Evolutionary conservation across 257 asterid genomes (phyloP).

Genomic region (Capsicum baccatum): DNA sequence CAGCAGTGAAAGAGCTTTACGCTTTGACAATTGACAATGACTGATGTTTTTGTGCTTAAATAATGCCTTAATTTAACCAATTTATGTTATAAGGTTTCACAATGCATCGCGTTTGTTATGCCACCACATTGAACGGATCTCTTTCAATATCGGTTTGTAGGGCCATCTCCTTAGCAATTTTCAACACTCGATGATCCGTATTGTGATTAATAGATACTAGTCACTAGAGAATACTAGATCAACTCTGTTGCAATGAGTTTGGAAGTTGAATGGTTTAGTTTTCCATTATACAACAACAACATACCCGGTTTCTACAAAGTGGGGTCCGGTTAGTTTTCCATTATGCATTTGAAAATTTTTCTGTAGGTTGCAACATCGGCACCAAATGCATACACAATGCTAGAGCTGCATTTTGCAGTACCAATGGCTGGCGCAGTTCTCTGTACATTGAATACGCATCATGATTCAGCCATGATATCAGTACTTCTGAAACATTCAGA

Average conservation of each 20-base stretch:
- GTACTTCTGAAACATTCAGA: slow-evolving; percentile 43
- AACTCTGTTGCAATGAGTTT: background rate
- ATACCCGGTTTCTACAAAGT: too few relatives aligned
- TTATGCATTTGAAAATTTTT: background rate
- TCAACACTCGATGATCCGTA: background rate
- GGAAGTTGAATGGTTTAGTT: too few relatives aligned
- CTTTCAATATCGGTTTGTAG: background rate
- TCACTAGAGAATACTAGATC: too few relatives aligned
- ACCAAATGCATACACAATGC: slow-evolving; percentile 48
- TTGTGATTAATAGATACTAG: background rate
- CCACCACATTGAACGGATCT: background rate
- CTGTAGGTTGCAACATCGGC: slow-evolving; percentile 47
- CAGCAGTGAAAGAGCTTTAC: too few relatives aligned
- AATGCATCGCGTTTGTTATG: background rate
- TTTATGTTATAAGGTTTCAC: background rate
- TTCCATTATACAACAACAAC: too few relatives aligned
- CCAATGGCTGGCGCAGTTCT: slow-evolving; percentile 54
- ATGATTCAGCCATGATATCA: slow-evolving; percentile 45
- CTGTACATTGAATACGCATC: slow-evolving; percentile 44
- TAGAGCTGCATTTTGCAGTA: slow-evolving; percentile 52
- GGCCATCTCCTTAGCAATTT: background rate
- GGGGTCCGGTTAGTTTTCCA: background rate
- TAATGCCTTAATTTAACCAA: background rate
- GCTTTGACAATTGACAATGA: too few relatives aligned
- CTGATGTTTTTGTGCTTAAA: background rate